phyloP scores from a whole-genome alignment of 768 basidiomycete species.

The Phylloporus arenicola region DNA sequence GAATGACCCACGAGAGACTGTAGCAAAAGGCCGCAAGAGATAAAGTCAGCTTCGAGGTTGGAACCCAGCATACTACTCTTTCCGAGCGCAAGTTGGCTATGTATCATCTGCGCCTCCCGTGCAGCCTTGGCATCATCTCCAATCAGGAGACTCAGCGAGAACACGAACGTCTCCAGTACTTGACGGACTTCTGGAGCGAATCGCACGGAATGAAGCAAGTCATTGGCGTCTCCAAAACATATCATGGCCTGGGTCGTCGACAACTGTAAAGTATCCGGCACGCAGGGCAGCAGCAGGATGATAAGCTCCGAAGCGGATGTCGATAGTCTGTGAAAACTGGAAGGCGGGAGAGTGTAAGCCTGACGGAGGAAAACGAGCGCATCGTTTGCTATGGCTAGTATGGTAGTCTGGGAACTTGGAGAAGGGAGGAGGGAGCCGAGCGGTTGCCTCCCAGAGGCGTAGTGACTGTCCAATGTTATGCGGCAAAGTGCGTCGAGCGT shows the following conservation, averaged over 20 bases:
- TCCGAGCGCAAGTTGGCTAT: conserved; percentile 54
- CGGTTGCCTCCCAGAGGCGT: conserved; percentile 48
- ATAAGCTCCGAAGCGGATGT: conserved; percentile 61
- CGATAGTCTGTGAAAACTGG: conserved; percentile 50
- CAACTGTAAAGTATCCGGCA: conserved; percentile 57
- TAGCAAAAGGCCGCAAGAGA: conserved; percentile 57
- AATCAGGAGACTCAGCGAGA: conserved; percentile 55
- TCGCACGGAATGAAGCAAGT: conserved; percentile 48
- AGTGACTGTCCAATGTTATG: conserved; percentile 58
- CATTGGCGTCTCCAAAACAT: conserved; percentile 44
- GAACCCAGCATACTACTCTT: conserved; percentile 54
- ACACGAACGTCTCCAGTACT: conserved; percentile 52
- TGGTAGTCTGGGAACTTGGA: conserved; percentile 41
- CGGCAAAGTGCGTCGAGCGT: conserved; percentile 70
- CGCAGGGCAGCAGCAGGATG: conserved; percentile 54
- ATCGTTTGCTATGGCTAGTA: conserved; percentile 55
- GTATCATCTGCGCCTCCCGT: conserved; percentile 69
- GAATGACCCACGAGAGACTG: conserved; percentile 50
- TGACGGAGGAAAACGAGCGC: conserved; percentile 54
- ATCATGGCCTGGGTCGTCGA: conserved; percentile 55
- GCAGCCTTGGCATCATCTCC: conserved; percentile 67
- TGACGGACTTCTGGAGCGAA: conserved; percentile 50
- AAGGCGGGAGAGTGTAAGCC: conserved; percentile 47
- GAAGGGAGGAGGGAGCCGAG: conserved; percentile 52
- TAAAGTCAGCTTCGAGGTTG: conserved; percentile 58